These are phyloP conservation scores for Cryptococcus sp. DNA, from an alignment of 1,284 basidiomycete genomes.

Conservation along the genomic window DNA sequence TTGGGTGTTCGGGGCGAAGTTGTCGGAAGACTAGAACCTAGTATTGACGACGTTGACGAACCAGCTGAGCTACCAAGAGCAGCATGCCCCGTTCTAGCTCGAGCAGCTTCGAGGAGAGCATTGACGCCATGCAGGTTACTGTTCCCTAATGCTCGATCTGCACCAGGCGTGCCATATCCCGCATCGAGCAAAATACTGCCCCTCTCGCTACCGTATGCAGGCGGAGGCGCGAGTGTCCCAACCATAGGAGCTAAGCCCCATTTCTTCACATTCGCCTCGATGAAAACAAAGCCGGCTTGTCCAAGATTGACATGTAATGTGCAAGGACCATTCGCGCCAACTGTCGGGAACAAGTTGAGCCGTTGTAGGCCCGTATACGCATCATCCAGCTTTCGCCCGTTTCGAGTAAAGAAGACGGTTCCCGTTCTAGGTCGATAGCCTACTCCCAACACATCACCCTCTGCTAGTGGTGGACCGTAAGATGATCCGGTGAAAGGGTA, in stretches of 20 bases:
- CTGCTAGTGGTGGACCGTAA: conserved; percentile 81
- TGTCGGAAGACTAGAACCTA: background rate
- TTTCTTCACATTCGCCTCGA: conserved; percentile 97
- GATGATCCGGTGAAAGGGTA: conserved; percentile 89
- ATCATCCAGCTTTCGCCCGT: conserved; percentile 92
- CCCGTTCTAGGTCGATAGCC: conserved; percentile 91
- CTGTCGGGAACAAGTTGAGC: conserved; percentile 91
- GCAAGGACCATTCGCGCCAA: conserved; percentile 90
- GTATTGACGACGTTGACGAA: conserved; percentile 13
- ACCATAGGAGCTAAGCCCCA: conserved; percentile 95
- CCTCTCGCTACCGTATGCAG: conserved; percentile 90
- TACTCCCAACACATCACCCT: conserved; percentile 91
- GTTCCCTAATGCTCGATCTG: conserved; percentile 5
- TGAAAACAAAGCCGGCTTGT: conserved; percentile 94
- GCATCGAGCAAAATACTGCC: conserved; percentile 91
- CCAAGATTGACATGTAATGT: conserved; percentile 94
- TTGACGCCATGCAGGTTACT: conserved; percentile 28
- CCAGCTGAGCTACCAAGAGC: conserved; percentile 17
- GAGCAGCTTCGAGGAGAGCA: conserved; percentile 45
- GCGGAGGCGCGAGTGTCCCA: conserved; percentile 90
- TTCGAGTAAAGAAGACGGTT: conserved; percentile 95
- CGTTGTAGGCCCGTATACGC: conserved; percentile 83
- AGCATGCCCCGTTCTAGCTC: conserved; percentile 25
- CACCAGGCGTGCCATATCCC: conserved; percentile 57
- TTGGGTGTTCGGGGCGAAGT: conserved; percentile 21